Evolutionary conservation across 2,329 filamentous ascomycete species (phyloP), one percentile per base, ranked within the genome.

Genomic region (Polytolypa hystricis): DNA sequence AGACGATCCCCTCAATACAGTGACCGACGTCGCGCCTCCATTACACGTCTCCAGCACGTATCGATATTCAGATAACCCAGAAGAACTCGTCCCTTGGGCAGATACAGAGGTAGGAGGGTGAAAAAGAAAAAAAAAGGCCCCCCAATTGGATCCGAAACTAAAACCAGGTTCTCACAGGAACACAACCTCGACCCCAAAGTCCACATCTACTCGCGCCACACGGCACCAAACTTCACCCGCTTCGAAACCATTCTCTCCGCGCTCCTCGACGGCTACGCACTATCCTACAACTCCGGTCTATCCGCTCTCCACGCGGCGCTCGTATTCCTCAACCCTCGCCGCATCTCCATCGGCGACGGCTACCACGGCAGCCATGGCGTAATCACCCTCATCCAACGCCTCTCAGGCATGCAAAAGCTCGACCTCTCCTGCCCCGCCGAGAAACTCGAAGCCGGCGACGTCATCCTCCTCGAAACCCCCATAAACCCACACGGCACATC

Each of bases 341-440:
- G 80, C 40, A 76, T 96, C 38, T 81, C 85, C 47, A 85, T 96
- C 46, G 79, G 79, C 25, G 77, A 72, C 11, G 87, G 86, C 28
- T 98, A 96, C 63, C 91, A 96, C 64, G 91, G 91, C 49, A 93
- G 84, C 61, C 85, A 94, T 58, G 85, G 84, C 42, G 83, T 94
- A 19, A 73, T 95, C 49, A 61, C 61, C 20, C 63, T 96, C 37
- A 70, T 93, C 46, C 61, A 71, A 41, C 83, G 84, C 44, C 74
- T 95, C 33, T 84, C 79, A 17, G 81, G 81, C 0, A 73, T 93
- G 17, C 61, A 79, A 54, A 72, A 80, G 46, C 68, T 95, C 2
- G 71, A 78, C 15, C 71, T 96, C 10, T 73, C 81, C 50, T 83
- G 77, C 52, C 66, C 76, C 6, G 66, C 71, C 10, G 72, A 74